Conservation (phyloP, 495 filamentous ascomycete species). For the Podospora pseudocomata region DNA sequence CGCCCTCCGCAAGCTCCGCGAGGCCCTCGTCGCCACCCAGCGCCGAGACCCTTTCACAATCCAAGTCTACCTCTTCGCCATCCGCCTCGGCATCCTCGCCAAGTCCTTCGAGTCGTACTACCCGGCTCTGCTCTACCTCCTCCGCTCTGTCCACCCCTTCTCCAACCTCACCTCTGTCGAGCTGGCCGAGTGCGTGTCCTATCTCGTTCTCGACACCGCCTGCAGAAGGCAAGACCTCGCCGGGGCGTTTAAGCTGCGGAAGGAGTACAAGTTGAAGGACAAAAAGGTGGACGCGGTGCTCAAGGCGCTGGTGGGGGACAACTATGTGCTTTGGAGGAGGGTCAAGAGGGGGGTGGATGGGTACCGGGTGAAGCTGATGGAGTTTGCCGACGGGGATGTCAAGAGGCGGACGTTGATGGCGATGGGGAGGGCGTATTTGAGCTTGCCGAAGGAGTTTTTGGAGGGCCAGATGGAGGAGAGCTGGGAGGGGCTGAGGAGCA, state of each 20-base stretch:
- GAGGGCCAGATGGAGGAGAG: constrained; percentile 55
- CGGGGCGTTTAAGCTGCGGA: constrained; percentile 63
- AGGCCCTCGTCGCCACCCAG: constrained; percentile 72
- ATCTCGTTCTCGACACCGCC: constrained; percentile 81
- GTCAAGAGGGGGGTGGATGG: constrained; percentile 69
- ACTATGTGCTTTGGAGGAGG: constrained; percentile 77
- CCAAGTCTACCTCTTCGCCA: constrained; percentile 73
- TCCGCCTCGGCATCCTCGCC: constrained; percentile 73
- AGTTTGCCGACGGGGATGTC: constrained; percentile 69
- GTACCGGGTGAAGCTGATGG: constrained; percentile 70
- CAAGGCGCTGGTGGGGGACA: constrained; percentile 67
- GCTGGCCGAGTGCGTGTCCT: constrained; percentile 70
- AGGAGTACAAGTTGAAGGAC: constrained; percentile 55
- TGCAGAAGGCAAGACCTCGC: constrained; percentile 75
- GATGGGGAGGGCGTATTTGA: constrained; percentile 77
- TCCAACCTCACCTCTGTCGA: constrained; percentile 64
- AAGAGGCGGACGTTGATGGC: constrained; percentile 73
- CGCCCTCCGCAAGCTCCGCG: constrained; percentile 87
- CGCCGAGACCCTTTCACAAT: constrained; percentile 66
- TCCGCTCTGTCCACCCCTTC: constrained; percentile 63
- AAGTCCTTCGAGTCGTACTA: constrained; percentile 83
- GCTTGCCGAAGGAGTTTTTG: constrained; percentile 60
- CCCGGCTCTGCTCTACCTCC: constrained; percentile 75
- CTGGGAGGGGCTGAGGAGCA: constrained; percentile 66
- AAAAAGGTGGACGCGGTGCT: constrained; percentile 63